Evolutionary conservation across 495 filamentous ascomycete genomes (phyloP).

Genomic region (Podospora anserina): DNA sequence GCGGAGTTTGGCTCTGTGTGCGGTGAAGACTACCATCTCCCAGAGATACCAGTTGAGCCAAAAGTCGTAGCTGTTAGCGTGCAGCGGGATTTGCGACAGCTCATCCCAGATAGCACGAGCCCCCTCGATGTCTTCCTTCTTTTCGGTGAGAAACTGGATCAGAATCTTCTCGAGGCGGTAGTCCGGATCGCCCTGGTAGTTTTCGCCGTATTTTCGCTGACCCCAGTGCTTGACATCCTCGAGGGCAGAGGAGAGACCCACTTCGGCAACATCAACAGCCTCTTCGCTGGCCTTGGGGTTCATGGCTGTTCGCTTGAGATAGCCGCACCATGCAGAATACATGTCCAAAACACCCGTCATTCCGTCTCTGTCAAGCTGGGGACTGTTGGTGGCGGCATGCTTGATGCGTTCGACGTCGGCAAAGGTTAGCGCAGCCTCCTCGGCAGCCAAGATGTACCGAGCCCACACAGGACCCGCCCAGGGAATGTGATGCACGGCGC

Average conservation of each 20-base stretch:
- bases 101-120: conserved; percentile 72
- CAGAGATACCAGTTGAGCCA: conserved; percentile 89
- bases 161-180: conserved; percentile 87
- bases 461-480: conserved; percentile 92
- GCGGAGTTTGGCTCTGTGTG: conserved; percentile 39
- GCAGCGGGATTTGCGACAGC: conserved; percentile 54
- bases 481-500: conserved; percentile 82
- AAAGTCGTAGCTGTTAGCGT: conserved; percentile 79
- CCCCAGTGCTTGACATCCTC: conserved; percentile 79
- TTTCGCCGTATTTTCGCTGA: conserved; percentile 66
- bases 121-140: conserved; percentile 57
- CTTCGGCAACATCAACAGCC: conserved; percentile 84
- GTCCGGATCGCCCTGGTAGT: conserved; percentile 76
- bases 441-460: conserved; percentile 76
- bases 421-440: conserved; percentile 69
- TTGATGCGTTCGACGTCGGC: conserved; percentile 84
- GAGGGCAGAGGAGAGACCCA: conserved; percentile 78
- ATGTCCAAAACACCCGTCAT: conserved; percentile 85
- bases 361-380: conserved; percentile 65
- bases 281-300: conserved; percentile 74
- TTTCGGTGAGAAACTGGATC: conserved; percentile 83
- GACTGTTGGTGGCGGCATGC: conserved; percentile 81
- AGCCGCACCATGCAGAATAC: conserved; percentile 89
- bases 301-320: conserved; percentile 78
- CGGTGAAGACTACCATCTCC: conserved; percentile 65